A percentile compares a stretch with the other conserved stretches of the same genome.
These are phyloP conservation scores for Pleurotus citrinopileatus DNA, from an alignment of 768 basidiomycete genomes.

Conservation along the genomic window DNA sequence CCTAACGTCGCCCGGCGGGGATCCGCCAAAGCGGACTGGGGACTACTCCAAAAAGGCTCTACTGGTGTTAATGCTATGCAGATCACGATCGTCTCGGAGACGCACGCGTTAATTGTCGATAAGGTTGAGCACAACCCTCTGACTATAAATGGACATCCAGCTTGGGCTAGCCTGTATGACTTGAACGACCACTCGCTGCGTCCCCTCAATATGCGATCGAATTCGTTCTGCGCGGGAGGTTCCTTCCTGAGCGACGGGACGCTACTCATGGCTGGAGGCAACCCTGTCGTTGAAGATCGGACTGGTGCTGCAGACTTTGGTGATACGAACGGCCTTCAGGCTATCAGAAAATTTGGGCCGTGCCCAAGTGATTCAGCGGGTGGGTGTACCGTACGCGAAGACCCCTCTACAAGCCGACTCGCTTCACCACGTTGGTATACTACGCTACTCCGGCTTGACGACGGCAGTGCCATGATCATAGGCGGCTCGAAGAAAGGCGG, in stretches of 20 bases:
- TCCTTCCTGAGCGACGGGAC: slow-evolving; percentile 77
- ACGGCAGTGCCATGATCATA: slow-evolving; percentile 82
- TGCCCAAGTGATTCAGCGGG: slow-evolving; percentile 47
- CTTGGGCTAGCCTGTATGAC: slow-evolving; percentile 78
- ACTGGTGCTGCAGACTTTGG: slow-evolving; percentile 75
- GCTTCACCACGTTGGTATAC: slow-evolving; percentile 83
- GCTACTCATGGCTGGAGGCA: slow-evolving; percentile 77
- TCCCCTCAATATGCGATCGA: slow-evolving; percentile 66
- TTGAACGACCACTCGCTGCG: slow-evolving; percentile 58
- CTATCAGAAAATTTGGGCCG: slow-evolving; percentile 69
- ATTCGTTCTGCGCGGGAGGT: slow-evolving; percentile 87
- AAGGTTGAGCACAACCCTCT: slow-evolving; percentile 87
- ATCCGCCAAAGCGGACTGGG: slow-evolving; percentile 38
- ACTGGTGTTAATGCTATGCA: slow-evolving; percentile 85
- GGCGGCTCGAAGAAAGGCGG: slow-evolving; percentile 81
- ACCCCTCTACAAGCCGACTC: slow-evolving; percentile 62
- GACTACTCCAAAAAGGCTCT: slow-evolving; percentile 57
- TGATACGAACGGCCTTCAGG: slow-evolving; percentile 70
- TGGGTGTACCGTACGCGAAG: slow-evolving; percentile 62
- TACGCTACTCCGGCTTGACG: slow-evolving; percentile 63
- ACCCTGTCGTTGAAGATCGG: slow-evolving; percentile 64
- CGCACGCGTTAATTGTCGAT: slow-evolving; percentile 73
- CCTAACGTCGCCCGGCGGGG: neutral
- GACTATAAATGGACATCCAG: slow-evolving; percentile 69
- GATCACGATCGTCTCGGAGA: slow-evolving; percentile 61